Base-by-base conservation (phyloP, 2,329 filamentous ascomycete genomes). In the Trichoderma pleuroti region DNA sequence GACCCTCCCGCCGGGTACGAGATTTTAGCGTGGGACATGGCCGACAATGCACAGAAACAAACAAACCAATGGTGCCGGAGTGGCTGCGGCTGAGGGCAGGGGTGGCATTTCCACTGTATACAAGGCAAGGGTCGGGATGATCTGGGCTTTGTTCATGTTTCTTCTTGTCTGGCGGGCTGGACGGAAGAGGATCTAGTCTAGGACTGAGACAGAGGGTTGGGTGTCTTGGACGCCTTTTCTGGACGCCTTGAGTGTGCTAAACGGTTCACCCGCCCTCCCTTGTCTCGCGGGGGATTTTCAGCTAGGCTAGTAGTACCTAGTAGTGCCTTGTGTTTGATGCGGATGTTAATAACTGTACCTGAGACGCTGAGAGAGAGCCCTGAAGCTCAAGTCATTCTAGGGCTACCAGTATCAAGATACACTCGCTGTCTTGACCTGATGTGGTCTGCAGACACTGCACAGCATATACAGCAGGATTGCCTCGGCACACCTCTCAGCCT, bases 31-130 rank as follows among this genome's bases (percentile, higher is more conserved):
- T 14, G 26, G 3, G 39, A 14, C 18, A 59, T 34, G 56, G 56
- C 18, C 18, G n/a, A 56, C 46, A 66, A 66, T 54, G 42, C n/a
- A 61, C 11, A 39, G n/a, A 32, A 36, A 49, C 14, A 68, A 28
- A 56, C 24, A 34, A 57, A 57, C 64, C 52, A 26, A 42, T 46
- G 26, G 65, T 34, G 39, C 64, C 64, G 64, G 52, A 28, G 64
- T 59, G 49, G 64, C 65, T 68, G 65, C 66, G 66, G 66, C 66
- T 68, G 66, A 68, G 21, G 26, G n/a, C 66, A 68, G 28, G 66
- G 65, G 65, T 32, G 54, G 5, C 28, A 59, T 60, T 49, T 32
- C 28, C 42, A 61, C 66, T 61, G 66, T 61, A 36, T 68, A 52
- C 56, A n/a, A n/a, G 36, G 14, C 56, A 49, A 52, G 56, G 39